Conservation (phyloP, 129 eudicot genomes). For the Flaveria sonorensis region DNA sequence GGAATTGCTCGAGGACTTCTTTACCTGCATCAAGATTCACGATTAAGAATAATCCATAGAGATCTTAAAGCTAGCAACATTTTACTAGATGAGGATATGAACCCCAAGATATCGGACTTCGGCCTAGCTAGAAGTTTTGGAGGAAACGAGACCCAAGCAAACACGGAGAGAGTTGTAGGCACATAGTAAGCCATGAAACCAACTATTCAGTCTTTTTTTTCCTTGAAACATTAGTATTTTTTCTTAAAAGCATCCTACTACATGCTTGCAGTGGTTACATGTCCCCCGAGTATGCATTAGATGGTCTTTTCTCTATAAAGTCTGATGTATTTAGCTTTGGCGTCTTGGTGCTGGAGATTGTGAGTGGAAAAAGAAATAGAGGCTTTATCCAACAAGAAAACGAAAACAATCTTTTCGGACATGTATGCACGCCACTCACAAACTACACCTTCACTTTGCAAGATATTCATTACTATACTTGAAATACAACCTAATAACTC, state of each 20-base stretch:
- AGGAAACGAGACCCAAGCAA: constrained; percentile 42
- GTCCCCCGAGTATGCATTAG: constrained; percentile 43
- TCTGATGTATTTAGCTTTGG: constrained; percentile 44
- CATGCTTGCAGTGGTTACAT: constrained; percentile 37
- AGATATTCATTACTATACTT: neutral
- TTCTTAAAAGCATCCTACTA: neutral
- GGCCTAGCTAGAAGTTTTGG: constrained; percentile 47
- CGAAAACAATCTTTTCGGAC: constrained; percentile 38
- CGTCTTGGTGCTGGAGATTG: constrained; percentile 38
- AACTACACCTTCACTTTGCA: neutral
- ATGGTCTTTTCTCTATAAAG: constrained; percentile 39
- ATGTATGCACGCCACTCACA: constrained; percentile 26
- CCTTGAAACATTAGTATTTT: neutral
- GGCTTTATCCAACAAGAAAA: constrained; percentile 35
- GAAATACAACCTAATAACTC: too few relatives aligned
- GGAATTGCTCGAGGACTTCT: constrained; percentile 47
- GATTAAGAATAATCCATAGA: constrained; percentile 47
- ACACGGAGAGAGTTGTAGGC: constrained; percentile 43
- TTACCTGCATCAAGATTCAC: constrained; percentile 45
- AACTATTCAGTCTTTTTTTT: too few relatives aligned
- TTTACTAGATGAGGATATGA: constrained; percentile 41
- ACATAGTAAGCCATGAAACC: constrained; percentile 38
- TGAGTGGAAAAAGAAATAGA: constrained; percentile 41
- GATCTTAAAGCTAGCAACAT: constrained; percentile 45
- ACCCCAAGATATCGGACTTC: constrained; percentile 46